Base-by-base conservation (phyloP, 1,139 yeast species). In the Barnettozyma hawaiiensis region DNA sequence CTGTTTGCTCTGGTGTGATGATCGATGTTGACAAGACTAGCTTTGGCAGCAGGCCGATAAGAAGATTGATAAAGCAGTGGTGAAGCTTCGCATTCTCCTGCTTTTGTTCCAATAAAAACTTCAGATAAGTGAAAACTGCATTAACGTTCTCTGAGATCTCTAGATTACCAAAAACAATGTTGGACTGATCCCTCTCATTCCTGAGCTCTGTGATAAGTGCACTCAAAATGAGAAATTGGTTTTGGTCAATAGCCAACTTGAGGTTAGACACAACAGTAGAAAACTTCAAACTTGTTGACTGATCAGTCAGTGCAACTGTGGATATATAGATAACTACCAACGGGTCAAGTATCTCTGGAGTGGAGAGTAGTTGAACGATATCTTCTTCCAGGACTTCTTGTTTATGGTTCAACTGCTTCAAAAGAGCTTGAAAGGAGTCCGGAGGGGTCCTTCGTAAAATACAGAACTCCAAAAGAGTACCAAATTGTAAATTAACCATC, bases 351-450 rank as follows among this genome's bases (percentile, higher is more conserved):
- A 40, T 39, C 2, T 28, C 32, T 11, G 14, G 15, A 1, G 39
- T 11, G 3, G 46, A 35, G 11, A 54, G 29, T 2, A 54, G 14
- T 2, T 41, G 16, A 5, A 23, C 28, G 5, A 54, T 35, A 26
- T 52, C 57, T 5, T 46, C 38, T 3, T 35, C 20, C 5, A 48
- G 9, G 7, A 56, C 39, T 31, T 49, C 51, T 12, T 48, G 49
- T 31, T 47, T 54, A 31, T 51, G 51, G 19, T 51, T 47, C 36
- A 54, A 23, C 35, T 54, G 60, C 16, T 52, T 48, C 34, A 54
- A 39, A 21, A 55, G 39, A 0, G 51, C 40, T 11, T 41, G 49
- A 39, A 54, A 55, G 2, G 48, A 43, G 14, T 36, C 34, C 0
- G 55, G 48, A 10, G 47, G 34, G 5, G 43, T 45, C 8, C 54